Conservation (phyloP, 768 basidiomycete genomes). For the Mycena olivaceomarginata region DNA sequence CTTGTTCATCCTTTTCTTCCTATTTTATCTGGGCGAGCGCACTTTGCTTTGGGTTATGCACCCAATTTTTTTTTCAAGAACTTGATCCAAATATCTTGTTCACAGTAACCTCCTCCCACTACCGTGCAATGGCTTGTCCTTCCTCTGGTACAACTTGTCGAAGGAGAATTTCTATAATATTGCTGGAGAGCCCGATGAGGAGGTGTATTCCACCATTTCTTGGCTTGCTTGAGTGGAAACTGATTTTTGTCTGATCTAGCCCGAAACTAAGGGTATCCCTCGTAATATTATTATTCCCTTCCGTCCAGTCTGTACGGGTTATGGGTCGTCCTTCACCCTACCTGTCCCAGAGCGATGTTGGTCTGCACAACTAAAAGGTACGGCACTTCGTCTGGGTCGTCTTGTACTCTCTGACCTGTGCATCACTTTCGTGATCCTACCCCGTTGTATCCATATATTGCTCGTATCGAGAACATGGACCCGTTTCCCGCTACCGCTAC, state of each 20-base stretch:
- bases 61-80: background rate
- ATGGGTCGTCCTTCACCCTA: too few species aligned
- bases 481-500: background rate
- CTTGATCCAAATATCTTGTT: background rate
- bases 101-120: background rate
- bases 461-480: conserved; percentile 5
- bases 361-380: too few species aligned
- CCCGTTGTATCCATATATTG: conserved; percentile 5
- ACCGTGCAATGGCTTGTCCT: conserved; percentile 4
- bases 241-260: conserved; percentile 7
- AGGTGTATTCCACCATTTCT: background rate
- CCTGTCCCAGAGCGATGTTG: conserved; percentile 6
- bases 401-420: conserved; percentile 2
- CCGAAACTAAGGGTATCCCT: conserved; percentile 7
- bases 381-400: background rate
- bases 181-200: conserved; percentile 1
- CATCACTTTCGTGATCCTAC: conserved; percentile 5
- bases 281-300: background rate
- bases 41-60: background rate
- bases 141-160: conserved; percentile 9
- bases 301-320: too few species aligned
- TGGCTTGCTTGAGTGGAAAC: conserved; percentile 9
- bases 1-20: background rate
- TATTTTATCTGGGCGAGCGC: background rate
- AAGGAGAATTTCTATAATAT: conserved; percentile 7